Base-by-base conservation (phyloP, 2,329 filamentous ascomycete species). In the Fusarium burgessii region DNA sequence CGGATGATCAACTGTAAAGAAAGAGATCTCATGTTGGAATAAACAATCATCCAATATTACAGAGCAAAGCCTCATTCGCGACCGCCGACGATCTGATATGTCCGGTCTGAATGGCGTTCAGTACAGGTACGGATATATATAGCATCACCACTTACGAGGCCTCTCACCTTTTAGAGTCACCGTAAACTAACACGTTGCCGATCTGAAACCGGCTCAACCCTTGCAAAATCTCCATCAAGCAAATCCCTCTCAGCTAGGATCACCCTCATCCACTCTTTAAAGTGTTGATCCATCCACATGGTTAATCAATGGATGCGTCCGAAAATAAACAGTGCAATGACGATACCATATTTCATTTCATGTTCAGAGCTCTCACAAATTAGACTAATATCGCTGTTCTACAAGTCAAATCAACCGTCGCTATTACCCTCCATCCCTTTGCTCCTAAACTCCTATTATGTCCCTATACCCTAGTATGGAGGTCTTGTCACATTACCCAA, bases 401-500 rank as follows among this genome's bases (percentile, higher is more conserved):
- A 64, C 62, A 66, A 56, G 20, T 51, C 33, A 59, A 67, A 72
- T 52, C 50, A 70, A 60, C 58, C 55, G 42, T 73, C 70, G 66
- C 58, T 72, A 63, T 72, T 71, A 64, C 46, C 40, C n/a, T 38
- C 40, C 27, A n/a, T 47, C 18, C 52, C 38, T 18, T 36, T 42
- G 14, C 58, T 35, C 40, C 41, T 41, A 43, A 71, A 67, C 70
- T 63, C 58, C 66, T 36, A 55, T 68, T 68, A 41, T 66, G n/a
- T 43, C 32, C 42, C 54, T 57, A 32, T 57, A 41, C 45, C 58
- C 74, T 78, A 88, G 72, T 88, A 88, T 20, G 86, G 86, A 55
- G 86, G 86, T 74, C 80, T 82, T 45, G 83, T 83, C 27, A 86
- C 77, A 41, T 83, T 84, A 23, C 84, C 83, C 55, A 87, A 66